Conservation (phyloP, 2,329 filamentous ascomycete genomes). For the Metarhizium robertsii region DNA sequence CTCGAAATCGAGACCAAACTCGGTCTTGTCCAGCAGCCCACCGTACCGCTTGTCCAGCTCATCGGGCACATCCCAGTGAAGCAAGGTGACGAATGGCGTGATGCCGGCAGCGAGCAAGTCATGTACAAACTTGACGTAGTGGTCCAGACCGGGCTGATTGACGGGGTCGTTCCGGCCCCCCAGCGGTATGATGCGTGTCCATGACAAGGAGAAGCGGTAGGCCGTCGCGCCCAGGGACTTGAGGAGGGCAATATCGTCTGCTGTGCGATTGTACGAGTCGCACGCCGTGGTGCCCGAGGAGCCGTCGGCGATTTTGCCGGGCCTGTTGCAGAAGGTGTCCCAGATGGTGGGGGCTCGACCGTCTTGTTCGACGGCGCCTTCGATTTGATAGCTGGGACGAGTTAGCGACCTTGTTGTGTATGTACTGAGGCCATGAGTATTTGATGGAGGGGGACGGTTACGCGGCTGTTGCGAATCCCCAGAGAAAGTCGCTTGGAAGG, state of each 20-base stretch:
- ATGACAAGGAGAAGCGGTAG: constrained; percentile 81
- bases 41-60: constrained; percentile 72
- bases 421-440: background rate
- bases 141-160: constrained; percentile 67
- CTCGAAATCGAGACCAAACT: constrained; percentile 76
- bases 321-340: constrained; percentile 77
- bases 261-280: constrained; percentile 75
- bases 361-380: constrained; percentile 65
- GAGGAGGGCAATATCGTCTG: constrained; percentile 67
- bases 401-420: background rate
- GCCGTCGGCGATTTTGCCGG: constrained; percentile 75
- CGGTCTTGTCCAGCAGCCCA: constrained; percentile 68
- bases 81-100: constrained; percentile 71
- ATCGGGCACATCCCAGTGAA: constrained; percentile 83
- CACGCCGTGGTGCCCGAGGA: constrained; percentile 69
- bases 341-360: constrained; percentile 78
- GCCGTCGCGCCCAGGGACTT: constrained; percentile 63
- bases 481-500: constrained; percentile 62
- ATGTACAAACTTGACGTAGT: constrained; percentile 72
- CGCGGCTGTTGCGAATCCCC: constrained; percentile 74
- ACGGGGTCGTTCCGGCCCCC: constrained; percentile 74
- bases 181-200: constrained; percentile 77
- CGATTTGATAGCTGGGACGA: constrained; percentile 72
- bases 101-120: constrained; percentile 70
- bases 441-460: constrained; percentile 27